Conservation (phyloP, 371 early-diverging fungal species). For the Mortierella sp. region DNA sequence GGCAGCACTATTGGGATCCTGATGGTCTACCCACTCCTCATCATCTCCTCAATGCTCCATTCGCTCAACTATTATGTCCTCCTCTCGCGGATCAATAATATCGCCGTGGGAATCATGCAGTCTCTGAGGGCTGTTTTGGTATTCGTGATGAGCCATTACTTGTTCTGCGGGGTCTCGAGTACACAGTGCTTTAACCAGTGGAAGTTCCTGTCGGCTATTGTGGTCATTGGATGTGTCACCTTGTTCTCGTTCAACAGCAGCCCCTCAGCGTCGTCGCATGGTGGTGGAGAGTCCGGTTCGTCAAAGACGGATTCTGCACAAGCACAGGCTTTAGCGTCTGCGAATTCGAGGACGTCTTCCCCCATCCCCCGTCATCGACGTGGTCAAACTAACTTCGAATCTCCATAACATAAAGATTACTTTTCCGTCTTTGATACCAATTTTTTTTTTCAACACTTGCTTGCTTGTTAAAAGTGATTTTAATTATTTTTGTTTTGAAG, state of each 20-base stretch:
- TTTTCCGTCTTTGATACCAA: background rate
- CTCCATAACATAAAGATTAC: background rate
- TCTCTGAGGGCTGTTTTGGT: conserved; percentile 78
- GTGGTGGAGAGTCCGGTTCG: background rate
- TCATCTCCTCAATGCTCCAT: conserved; percentile 63
- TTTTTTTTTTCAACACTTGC: background rate
- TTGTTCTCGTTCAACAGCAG: conserved; percentile 57
- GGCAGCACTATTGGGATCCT: conserved; percentile 38
- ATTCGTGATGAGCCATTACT: conserved; percentile 74
- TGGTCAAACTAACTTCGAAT: conserved; percentile 15
- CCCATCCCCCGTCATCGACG: conserved; percentile 31
- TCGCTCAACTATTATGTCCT: conserved; percentile 67
- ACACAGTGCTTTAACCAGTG: conserved; percentile 78
- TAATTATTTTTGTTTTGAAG: background rate
- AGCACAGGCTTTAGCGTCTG: background rate
- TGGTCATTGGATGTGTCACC: conserved; percentile 67
- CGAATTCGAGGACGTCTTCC: conserved; percentile 7
- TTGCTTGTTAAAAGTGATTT: background rate
- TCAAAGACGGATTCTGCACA: background rate
- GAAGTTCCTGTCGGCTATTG: conserved; percentile 63
- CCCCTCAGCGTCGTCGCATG: background rate
- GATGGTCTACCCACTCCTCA: conserved; percentile 56
- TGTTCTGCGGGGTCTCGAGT: conserved; percentile 73
- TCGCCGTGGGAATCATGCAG: conserved; percentile 77
- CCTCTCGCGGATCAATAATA: conserved; percentile 67